Percentiles rank a stretch among this genome's conserved stretches.
phyloP scores from a whole-genome alignment of 2,329 filamentous ascomycete genomes.

The Trichophyton schoenleinii region DNA sequence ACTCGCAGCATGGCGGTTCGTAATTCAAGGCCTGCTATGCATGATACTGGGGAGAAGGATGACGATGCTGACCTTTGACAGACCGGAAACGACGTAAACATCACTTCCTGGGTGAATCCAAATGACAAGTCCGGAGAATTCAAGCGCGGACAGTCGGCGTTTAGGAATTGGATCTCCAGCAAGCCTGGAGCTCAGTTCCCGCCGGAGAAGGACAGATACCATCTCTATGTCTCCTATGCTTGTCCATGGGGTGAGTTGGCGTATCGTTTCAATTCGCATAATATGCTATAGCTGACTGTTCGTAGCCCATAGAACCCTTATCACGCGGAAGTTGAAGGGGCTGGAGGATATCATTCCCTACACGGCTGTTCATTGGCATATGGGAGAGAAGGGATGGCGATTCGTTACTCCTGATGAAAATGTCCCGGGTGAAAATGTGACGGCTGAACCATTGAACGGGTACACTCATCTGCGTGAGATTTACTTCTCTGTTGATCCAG shows the following conservation, averaged over 20 bases:
- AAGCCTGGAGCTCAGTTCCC: conserved; percentile 63
- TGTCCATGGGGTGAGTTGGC: conserved; percentile 62
- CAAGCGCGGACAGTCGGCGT: conserved; percentile 73
- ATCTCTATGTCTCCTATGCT: conserved; percentile 88
- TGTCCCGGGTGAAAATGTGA: conserved; percentile 43
- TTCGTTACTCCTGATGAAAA: conserved; percentile 57
- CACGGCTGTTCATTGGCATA: conserved; percentile 87
- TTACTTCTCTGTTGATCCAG: conserved; percentile 61
- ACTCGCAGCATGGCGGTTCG: conserved; percentile 9
- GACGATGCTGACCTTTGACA: not conserved
- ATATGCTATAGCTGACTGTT: conserved; percentile 3
- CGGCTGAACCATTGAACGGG: conserved; percentile 46
- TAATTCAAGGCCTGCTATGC: not conserved
- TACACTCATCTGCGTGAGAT: conserved; percentile 65
- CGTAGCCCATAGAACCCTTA: conserved; percentile 69
- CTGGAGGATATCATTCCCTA: conserved; percentile 69
- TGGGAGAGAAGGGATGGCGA: conserved; percentile 67
- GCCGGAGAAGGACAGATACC: conserved; percentile 78
- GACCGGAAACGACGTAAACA: conserved; percentile 33
- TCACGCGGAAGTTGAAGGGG: conserved; percentile 81
- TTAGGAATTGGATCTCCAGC: conserved; percentile 67
- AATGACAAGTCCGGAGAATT: conserved; percentile 77
- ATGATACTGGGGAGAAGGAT: not conserved
- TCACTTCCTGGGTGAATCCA: conserved; percentile 74
- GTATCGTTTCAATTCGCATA: not conserved